Base-by-base conservation (phyloP, 108 stramenopile genomes). In the Skeletonema tropicum region DNA sequence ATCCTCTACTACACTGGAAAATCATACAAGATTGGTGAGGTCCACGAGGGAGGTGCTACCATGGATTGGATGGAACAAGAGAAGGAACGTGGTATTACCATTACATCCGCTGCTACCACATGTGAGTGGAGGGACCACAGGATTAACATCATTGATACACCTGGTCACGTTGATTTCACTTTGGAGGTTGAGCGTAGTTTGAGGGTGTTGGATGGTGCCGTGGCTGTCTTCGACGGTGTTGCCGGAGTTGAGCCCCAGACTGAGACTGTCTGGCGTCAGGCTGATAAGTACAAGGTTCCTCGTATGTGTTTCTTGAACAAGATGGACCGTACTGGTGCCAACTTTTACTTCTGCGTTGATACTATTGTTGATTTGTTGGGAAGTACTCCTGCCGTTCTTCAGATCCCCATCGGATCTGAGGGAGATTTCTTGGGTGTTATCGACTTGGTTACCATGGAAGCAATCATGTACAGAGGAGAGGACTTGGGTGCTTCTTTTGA, bases 51-150 rank as follows among this genome's bases (percentile, higher is more conserved):
- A 26, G 96, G 97, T 32, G 98, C 99, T 21, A 97, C 97, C 17
- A 99, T 98, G 97, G 99, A 99, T 85, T 99, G 98, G 96, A 97
- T 99, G 95, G 97, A 94, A 46, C 99, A 99, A 83, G 99, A 99
- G 76, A 95, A 98, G 70, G 98, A 99, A 85, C 90, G 99, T 45
- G 99, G 99, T 38, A 99, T 99, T 83, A 99, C 99, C 57, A 99
- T 99, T 71, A 98, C 98, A 33, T 91, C 92, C 19, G 99, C 99
- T 35, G 98, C 99, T 64, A 98, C 98, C 25, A 97, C 97, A 3
- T 97, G 98, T 71, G 76, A 80, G 31, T 99, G 99, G 99, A 86
- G 88, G 21, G 94, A 95, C 36, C 93, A 95, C 85, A 79, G 94
- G 17, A 95, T 99, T 73, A 99, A 99, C 83, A 93, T 99, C 60